Percentiles rank a stretch among this genome's conserved stretches.
phyloP scores from a whole-genome alignment of 352 stramenopile genomes.

The Pythium myriotylum region DNA sequence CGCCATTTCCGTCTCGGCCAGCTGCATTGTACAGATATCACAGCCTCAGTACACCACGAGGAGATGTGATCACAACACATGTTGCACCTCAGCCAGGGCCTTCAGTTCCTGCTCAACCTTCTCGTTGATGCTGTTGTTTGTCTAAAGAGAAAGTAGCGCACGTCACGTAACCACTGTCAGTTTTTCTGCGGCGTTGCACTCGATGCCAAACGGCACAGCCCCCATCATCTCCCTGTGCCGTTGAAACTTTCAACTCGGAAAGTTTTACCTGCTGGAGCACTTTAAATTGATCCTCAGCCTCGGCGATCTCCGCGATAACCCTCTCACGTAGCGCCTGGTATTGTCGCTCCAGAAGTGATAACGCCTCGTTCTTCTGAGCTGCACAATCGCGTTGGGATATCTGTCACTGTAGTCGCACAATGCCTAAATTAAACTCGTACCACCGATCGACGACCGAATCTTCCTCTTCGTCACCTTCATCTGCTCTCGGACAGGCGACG shows the following conservation, averaged over 20 bases:
- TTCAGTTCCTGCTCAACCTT: conserved; percentile 29
- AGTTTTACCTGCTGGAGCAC: conserved; percentile 29
- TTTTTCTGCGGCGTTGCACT: conserved; percentile 2
- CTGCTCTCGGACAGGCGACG: conserved; percentile 21
- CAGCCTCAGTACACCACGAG: not conserved
- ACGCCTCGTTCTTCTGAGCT: conserved; percentile 29
- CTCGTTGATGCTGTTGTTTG: conserved; percentile 34
- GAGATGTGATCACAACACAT: not conserved
- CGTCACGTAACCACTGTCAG: too few relatives aligned
- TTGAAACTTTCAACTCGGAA: conserved; percentile 4
- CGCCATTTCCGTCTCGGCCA: conserved; percentile 32
- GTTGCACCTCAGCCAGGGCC: conserved; percentile 24
- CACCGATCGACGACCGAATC: conserved; percentile 22
- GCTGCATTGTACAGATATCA: conserved; percentile 13
- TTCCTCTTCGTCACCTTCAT: conserved; percentile 19
- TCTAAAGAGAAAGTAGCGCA: conserved; percentile 8
- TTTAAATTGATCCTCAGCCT: conserved; percentile 30
- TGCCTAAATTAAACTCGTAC: conserved; percentile 4
- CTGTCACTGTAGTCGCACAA: conserved; percentile 10
- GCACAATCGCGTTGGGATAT: conserved; percentile 15
- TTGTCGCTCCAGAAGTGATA: conserved; percentile 29
- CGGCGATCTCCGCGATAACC: conserved; percentile 26
- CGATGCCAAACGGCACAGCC: not conserved
- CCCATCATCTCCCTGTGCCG: conserved; percentile 11
- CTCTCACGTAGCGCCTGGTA: conserved; percentile 32